phyloP scores from a whole-genome alignment of 2,329 filamentous ascomycete species.

The Stagonosporopsis vannaccii region DNA sequence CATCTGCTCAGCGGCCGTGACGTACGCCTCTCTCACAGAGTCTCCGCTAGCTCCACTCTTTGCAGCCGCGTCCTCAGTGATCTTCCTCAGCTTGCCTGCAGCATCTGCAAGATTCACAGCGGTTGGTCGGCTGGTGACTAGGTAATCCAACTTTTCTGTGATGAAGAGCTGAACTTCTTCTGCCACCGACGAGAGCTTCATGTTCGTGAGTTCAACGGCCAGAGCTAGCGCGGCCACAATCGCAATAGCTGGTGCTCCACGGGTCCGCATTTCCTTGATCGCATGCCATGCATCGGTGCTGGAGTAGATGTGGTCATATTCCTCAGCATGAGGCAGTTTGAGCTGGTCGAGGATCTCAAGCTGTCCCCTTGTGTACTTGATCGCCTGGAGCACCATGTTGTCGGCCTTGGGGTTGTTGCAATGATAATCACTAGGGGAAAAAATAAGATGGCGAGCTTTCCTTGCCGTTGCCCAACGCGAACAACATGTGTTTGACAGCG shows the following conservation, averaged over 20 bases:
- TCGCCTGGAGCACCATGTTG: constrained; percentile 72
- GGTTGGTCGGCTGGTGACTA: constrained; percentile 88
- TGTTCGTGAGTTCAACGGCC: constrained; percentile 79
- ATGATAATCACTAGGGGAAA: constrained; percentile 15
- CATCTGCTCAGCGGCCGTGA: constrained; percentile 83
- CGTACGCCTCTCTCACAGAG: constrained; percentile 72
- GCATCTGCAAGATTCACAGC: constrained; percentile 95
- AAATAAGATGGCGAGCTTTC: constrained; percentile 33
- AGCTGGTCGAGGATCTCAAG: constrained; percentile 84
- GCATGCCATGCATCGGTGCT: constrained; percentile 81
- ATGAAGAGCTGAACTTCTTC: constrained; percentile 74
- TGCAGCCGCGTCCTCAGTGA: constrained; percentile 62
- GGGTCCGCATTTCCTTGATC: constrained; percentile 80
- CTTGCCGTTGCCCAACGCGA: constrained; percentile 22
- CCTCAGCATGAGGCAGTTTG: constrained; percentile 79
- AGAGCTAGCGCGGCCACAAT: constrained; percentile 94
- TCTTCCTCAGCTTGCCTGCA: constrained; percentile 76
- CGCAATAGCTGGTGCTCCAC: constrained; percentile 90
- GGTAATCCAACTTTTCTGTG: constrained; percentile 78
- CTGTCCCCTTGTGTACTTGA: constrained; percentile 75
- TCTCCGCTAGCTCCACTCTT: constrained; percentile 55
- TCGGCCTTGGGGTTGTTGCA: constrained; percentile 11
- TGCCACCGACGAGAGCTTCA: constrained; percentile 59
- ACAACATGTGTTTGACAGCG: constrained; percentile 4
- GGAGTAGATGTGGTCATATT: constrained; percentile 76